These are phyloP conservation scores for Postia placenta DNA, from an alignment of 768 basidiomycete genomes.

Conservation along the genomic window DNA sequence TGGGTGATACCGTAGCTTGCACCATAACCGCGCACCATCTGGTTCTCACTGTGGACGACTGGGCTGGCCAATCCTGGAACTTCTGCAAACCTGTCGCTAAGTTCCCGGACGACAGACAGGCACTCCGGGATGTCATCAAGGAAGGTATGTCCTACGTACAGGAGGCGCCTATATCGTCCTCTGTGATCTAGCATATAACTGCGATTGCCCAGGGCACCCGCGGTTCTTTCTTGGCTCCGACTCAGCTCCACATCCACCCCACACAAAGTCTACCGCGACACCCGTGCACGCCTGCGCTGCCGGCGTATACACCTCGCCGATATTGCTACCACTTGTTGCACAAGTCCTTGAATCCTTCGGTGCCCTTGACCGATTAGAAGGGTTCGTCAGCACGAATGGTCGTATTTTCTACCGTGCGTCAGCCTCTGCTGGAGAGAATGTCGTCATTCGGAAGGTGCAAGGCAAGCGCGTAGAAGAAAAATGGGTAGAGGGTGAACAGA, in stretches of 20 bases:
- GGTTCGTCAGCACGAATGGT: conserved; percentile 76
- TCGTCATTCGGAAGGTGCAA: conserved; percentile 39
- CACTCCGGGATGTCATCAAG: conserved; percentile 68
- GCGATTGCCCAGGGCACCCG: conserved; percentile 58
- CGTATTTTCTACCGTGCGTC: conserved; percentile 66
- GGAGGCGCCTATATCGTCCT: background rate
- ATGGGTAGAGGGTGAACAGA: conserved; percentile 44
- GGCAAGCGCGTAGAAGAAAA: conserved; percentile 37
- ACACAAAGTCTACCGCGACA: conserved; percentile 62
- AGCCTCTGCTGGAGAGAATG: conserved; percentile 25
- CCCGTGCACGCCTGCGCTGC: conserved; percentile 81
- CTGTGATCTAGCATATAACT: too few relatives aligned
- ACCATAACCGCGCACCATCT: conserved; percentile 98
- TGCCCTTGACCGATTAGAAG: conserved; percentile 74
- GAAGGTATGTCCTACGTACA: conserved; percentile 46
- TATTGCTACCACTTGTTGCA: conserved; percentile 85
- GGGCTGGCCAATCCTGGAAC: conserved; percentile 92
- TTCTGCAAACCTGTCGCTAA: conserved; percentile 99
- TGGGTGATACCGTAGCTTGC: conserved; percentile 83
- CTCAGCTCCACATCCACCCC: conserved; percentile 84
- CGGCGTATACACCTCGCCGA: conserved; percentile 92
- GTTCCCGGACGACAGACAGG: conserved; percentile 84
- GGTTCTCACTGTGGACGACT: conserved; percentile 89
- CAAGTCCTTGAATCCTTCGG: conserved; percentile 84
- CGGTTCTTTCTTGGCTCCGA: conserved; percentile 98